Conservation (phyloP, 2,329 filamentous ascomycete genomes). For the Proliferodiscus dingleyae region DNA sequence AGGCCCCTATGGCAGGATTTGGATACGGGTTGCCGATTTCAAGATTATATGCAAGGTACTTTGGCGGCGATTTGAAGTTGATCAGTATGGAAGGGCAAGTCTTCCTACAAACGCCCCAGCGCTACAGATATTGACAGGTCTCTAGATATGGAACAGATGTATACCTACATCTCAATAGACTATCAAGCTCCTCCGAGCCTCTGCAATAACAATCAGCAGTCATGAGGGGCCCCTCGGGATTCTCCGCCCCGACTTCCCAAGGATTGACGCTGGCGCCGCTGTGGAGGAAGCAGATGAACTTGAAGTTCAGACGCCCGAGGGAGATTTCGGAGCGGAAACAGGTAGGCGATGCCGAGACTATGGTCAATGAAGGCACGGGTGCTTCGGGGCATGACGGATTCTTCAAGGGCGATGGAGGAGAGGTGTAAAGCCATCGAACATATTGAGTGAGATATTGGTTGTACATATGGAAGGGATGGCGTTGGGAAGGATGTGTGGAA, state of each 20-base stretch:
- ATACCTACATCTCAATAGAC: slow-evolving; percentile 92
- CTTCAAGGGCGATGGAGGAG: slow-evolving; percentile 30
- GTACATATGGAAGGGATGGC: neutral
- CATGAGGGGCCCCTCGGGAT: slow-evolving; percentile 60
- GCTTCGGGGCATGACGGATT: slow-evolving; percentile 28
- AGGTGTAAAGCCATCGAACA: slow-evolving; percentile 31
- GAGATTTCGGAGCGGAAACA: slow-evolving; percentile 85
- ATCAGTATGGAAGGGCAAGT: slow-evolving; percentile 99
- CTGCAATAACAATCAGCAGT: slow-evolving; percentile 82
- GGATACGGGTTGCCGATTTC: slow-evolving; percentile 97
- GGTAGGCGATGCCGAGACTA: slow-evolving; percentile 79
- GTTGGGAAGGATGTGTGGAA: neutral
- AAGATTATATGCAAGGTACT: slow-evolving; percentile 90
- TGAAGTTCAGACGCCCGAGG: slow-evolving; percentile 58
- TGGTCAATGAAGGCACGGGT: slow-evolving; percentile 51
- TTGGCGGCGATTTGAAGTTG: slow-evolving; percentile 92
- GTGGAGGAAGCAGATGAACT: slow-evolving; percentile 51
- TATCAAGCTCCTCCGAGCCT: slow-evolving; percentile 93
- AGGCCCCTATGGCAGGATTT: slow-evolving; percentile 98
- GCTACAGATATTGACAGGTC: slow-evolving; percentile 19
- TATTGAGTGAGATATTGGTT: neutral
- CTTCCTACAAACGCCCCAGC: slow-evolving; percentile 2
- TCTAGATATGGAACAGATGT: slow-evolving; percentile 92
- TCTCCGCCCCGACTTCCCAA: slow-evolving; percentile 44
- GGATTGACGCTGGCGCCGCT: slow-evolving; percentile 56